Percentiles rank a stretch among this genome's conserved stretches.
Evolutionary conservation across 1,139 yeast species (phyloP).

Genomic region (Pneumocystis murina): DNA sequence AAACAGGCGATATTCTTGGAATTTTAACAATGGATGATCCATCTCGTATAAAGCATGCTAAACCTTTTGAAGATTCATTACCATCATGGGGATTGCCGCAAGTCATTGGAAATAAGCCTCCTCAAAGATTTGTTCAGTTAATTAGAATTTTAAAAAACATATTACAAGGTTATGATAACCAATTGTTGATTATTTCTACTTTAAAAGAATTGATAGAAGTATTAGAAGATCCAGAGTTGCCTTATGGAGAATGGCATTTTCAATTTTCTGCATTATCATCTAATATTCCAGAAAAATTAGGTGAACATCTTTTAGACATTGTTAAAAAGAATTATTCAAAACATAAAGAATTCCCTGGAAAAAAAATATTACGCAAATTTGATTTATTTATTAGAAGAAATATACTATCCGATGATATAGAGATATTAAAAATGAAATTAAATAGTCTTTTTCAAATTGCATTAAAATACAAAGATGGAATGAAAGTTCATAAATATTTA

Average conservation of each 20-base stretch:
- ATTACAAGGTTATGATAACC: slow-evolving; percentile 83
- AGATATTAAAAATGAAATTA: slow-evolving; percentile 41
- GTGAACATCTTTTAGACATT: slow-evolving; percentile 46
- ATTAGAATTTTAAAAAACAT: slow-evolving; percentile 56
- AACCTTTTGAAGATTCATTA: slow-evolving; percentile 85
- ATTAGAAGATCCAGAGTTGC: slow-evolving; percentile 65
- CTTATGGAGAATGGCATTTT: slow-evolving; percentile 82
- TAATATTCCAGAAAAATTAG: slow-evolving; percentile 67
- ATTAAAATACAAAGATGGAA: slow-evolving; percentile 54
- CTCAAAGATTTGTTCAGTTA: slow-evolving; percentile 51
- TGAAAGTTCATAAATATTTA: slow-evolving; percentile 66
- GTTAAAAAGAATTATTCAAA: slow-evolving; percentile 46
- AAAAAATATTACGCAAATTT: slow-evolving; percentile 51
- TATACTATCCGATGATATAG: slow-evolving; percentile 33
- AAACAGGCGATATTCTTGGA: slow-evolving; percentile 94
- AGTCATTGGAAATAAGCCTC: slow-evolving; percentile 70
- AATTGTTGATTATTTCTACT: slow-evolving; percentile 77
- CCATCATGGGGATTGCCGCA: slow-evolving; percentile 78
- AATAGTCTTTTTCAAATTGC: slow-evolving; percentile 66
- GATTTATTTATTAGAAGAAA: slow-evolving; percentile 35
- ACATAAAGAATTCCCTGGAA: slow-evolving; percentile 82
- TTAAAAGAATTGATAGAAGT: slow-evolving; percentile 56
- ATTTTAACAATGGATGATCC: slow-evolving; percentile 92
- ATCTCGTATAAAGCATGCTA: slow-evolving; percentile 89
- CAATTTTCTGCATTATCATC: slow-evolving; percentile 84